These are phyloP conservation scores for Diaporthe aspalathi DNA, from an alignment of 2,329 filamentous ascomycete species.

Conservation along the genomic window DNA sequence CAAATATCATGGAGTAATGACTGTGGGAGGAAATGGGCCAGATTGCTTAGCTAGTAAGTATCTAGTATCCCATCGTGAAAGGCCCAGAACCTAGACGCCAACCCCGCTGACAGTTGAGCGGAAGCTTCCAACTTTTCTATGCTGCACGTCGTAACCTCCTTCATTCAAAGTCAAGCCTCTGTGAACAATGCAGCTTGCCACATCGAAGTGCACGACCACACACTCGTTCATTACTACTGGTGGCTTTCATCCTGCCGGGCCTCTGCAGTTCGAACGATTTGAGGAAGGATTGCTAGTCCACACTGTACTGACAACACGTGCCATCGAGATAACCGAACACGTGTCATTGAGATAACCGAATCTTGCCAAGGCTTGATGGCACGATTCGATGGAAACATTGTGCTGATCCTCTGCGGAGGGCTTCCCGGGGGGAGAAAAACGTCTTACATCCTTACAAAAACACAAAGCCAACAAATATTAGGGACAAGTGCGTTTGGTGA, in stretches of 20 bases:
- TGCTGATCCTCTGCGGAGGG: too few relatives aligned
- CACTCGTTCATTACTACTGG: background rate
- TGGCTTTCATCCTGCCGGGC: background rate
- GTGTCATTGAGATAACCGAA: too few relatives aligned
- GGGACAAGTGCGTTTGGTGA: too few relatives aligned
- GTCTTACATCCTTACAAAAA: too few relatives aligned
- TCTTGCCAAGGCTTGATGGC: too few relatives aligned
- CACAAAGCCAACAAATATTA: too few relatives aligned
- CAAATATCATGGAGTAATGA: slow-evolving; percentile 17
- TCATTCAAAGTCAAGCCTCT: background rate
- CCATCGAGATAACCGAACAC: too few relatives aligned
- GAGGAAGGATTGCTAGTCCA: background rate
- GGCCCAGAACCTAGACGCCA: background rate
- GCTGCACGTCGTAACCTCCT: background rate
- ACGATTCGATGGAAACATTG: too few relatives aligned
- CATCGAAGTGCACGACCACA: background rate
- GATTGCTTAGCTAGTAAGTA: slow-evolving; percentile 36
- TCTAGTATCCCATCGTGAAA: background rate
- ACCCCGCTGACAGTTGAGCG: slow-evolving; percentile 11
- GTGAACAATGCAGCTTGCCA: background rate
- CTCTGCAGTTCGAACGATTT: background rate
- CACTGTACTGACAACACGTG: background rate
- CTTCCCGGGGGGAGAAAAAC: too few relatives aligned
- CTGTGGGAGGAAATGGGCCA: slow-evolving; percentile 40
- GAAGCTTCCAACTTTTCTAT: background rate